Evolutionary conservation across 345 rosid genomes (phyloP).

Genomic region (Leavenworthia alabamica): DNA sequence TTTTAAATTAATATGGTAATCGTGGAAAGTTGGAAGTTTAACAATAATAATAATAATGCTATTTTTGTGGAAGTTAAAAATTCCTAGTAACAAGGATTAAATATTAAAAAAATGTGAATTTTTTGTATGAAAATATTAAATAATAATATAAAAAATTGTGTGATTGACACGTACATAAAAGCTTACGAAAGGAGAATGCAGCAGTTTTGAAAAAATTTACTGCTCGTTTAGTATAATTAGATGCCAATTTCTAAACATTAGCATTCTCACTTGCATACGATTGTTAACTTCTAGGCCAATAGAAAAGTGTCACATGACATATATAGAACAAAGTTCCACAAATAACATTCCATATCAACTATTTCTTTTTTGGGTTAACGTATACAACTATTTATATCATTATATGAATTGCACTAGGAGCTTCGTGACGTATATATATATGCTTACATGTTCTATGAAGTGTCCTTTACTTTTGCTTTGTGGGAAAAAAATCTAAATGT

Average conservation of each 20-base stretch:
- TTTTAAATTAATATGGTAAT: no score
- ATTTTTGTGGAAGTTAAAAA: no score
- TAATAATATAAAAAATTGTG: no score
- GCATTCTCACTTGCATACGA: constrained; percentile 1
- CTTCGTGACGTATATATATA: neutral
- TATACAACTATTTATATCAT: neutral
- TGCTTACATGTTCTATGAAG: constrained; percentile 5
- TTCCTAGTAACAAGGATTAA: no score
- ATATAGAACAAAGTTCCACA: constrained; percentile 1
- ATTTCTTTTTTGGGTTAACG: neutral
- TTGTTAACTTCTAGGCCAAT: constrained; percentile 20
- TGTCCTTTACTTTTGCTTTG: constrained; percentile 23
- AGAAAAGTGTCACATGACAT: constrained; percentile 20
- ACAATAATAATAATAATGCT: no score
- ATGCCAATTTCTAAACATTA: neutral
- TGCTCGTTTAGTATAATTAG: no score
- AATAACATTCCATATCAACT: neutral
- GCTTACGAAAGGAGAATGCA: no score
- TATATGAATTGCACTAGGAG: neutral
- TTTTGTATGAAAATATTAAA: no score
- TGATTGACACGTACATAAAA: no score
- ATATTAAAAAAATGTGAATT: no score
- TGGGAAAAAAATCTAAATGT: constrained; percentile 27
- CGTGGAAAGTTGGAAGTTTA: no score
- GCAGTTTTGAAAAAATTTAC: no score